These are phyloP conservation scores for Aegle marmelos DNA, from an alignment of 345 rosid genomes.

Conservation along the genomic window DNA sequence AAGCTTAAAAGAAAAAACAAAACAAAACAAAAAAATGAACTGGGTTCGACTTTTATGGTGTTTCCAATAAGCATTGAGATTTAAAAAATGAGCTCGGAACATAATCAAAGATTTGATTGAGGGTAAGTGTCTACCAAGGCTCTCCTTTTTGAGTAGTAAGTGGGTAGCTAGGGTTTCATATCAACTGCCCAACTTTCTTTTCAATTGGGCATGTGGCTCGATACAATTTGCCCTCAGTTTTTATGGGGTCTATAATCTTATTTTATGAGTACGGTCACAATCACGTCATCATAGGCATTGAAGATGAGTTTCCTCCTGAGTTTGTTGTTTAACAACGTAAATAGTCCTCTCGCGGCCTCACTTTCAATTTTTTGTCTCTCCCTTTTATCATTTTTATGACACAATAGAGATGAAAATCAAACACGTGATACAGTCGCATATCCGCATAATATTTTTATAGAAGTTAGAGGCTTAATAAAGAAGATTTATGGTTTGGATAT, in stretches of 20 bases:
- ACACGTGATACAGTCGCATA: background rate
- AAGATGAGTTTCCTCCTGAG: background rate
- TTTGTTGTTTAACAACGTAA: background rate
- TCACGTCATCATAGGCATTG: background rate
- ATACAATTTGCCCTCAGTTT: background rate
- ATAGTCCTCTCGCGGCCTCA: too few relatives aligned
- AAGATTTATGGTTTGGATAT: background rate
- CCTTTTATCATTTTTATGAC: background rate
- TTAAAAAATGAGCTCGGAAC: background rate
- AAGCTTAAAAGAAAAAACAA: background rate
- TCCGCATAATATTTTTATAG: background rate
- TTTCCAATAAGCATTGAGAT: background rate
- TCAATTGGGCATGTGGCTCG: slow-evolving; percentile 12
- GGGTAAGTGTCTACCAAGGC: background rate
- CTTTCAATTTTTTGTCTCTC: too few relatives aligned
- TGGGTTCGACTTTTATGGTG: background rate
- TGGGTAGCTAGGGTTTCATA: background rate
- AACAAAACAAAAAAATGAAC: background rate
- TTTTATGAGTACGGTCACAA: background rate
- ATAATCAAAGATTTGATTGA: background rate
- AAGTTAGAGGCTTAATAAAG: background rate
- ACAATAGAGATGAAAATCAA: background rate
- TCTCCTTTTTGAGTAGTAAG: background rate
- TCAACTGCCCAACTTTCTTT: background rate
- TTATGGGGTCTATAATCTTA: background rate